Percentiles rank a stretch among this genome's conserved stretches.
Evolutionary conservation across 805 yeast species (phyloP).

Genomic region (Monosporozyma aerobia): DNA sequence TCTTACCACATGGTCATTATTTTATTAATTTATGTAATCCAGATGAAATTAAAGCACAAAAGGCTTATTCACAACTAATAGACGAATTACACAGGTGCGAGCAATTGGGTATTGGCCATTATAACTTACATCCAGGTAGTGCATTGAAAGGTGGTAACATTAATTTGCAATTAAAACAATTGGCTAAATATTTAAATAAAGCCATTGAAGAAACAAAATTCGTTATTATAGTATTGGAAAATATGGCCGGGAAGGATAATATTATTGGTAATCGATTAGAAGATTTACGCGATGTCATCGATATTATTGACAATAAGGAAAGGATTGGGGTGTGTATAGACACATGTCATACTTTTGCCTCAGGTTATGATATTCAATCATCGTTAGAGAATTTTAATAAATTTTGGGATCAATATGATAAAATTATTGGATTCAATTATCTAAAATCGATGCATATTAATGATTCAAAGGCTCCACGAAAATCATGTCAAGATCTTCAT

Average conservation of each 20-base stretch:
- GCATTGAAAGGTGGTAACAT: constrained; percentile 60
- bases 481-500: constrained; percentile 84
- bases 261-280: constrained; percentile 74
- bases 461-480: constrained; percentile 91
- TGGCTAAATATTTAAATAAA: constrained; percentile 72
- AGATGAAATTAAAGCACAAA: constrained; percentile 64
- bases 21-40: constrained; percentile 91
- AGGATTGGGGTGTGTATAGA: constrained; percentile 95
- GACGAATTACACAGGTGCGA: constrained; percentile 90
- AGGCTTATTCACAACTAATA: constrained; percentile 65
- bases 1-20: constrained; percentile 91
- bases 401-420: constrained; percentile 75
- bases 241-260: constrained; percentile 97
- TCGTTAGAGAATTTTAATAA: constrained; percentile 44
- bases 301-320: constrained; percentile 63
- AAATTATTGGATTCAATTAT: constrained; percentile 62
- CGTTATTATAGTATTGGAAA: constrained; percentile 86
- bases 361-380: constrained; percentile 77
- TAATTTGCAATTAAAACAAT: constrained; percentile 47
- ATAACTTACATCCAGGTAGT: constrained; percentile 93
- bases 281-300: constrained; percentile 69
- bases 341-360: constrained; percentile 94
- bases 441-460: constrained; percentile 78
- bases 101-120: constrained; percentile 68
- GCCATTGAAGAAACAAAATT: constrained; percentile 66